Percentiles rank a stretch among this genome's conserved stretches.
phyloP scores from a whole-genome alignment of 2,329 filamentous ascomycete species.

The Diaporthe eres region DNA sequence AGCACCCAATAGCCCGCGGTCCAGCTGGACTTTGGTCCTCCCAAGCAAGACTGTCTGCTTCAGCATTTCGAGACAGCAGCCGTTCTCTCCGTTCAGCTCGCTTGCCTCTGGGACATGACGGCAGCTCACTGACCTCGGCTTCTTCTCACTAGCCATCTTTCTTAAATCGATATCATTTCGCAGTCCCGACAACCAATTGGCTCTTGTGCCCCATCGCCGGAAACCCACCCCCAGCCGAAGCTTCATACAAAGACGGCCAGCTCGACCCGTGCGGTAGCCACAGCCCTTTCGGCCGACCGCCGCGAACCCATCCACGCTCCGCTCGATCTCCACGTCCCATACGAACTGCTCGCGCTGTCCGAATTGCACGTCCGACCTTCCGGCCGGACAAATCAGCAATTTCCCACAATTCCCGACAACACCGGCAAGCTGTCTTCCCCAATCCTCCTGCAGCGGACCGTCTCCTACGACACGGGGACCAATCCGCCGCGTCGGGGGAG shows the following conservation, averaged over 20 bases:
- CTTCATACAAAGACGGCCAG: conserved; percentile 5
- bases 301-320: conserved; percentile 45
- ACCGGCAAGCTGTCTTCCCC: conserved; percentile 97
- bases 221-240: not conserved
- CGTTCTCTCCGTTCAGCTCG: conserved; percentile 30
- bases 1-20: conserved; percentile 30
- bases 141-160: conserved; percentile 39
- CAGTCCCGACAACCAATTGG: conserved; percentile 22
- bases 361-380: conserved; percentile 48
- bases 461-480: conserved; percentile 90
- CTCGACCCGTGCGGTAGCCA: conserved; percentile 11
- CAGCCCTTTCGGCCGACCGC: conserved; percentile 19
- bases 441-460: conserved; percentile 87
- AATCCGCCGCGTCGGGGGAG: conserved; percentile 76
- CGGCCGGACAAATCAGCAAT: conserved; percentile 42
- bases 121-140: conserved; percentile 27
- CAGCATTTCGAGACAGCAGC: conserved; percentile 22
- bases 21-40: conserved; percentile 31
- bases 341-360: conserved; percentile 29
- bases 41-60: conserved; percentile 27
- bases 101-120: conserved; percentile 27
- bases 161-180: conserved; percentile 39
- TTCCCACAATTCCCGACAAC: conserved; percentile 59
- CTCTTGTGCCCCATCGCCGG: not conserved
- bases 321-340: conserved; percentile 13